Base-by-base conservation (phyloP, 129 eudicot species). In the Oenanthe sinensis region DNA sequence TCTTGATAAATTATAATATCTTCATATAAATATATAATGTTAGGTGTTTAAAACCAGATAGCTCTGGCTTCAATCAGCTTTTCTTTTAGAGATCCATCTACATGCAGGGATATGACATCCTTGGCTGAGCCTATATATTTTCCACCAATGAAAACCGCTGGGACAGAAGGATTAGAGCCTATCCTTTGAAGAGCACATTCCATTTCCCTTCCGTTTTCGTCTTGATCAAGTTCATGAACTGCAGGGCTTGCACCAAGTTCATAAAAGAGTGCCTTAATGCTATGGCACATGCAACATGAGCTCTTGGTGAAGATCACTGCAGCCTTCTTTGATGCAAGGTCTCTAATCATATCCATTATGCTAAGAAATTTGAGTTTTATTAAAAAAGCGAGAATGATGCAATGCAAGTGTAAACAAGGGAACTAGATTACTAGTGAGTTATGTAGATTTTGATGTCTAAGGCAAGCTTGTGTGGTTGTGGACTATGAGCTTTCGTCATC, bases 251-350 rank as follows among this genome's bases (percentile, higher is more conserved):
- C 97, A 46, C 99, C 99, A 48, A 90, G 88, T 52, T 96, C 93
- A 46, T 96, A 86, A 81, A 96, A 90, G 71, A 96, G 85, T 49
- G 91, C 85, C 88, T 85, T 89, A 76, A 96, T 89, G 88, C 99
- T 96, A 67, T 96, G 91, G 81, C 92, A 89, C 99, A 96, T 96
- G 88, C 95, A 96, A 71, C 97, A 92, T 17, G 99, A 87, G 81
- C 97, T 90, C 87, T 92, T 96, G 54, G 97, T 89, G 87, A 96
- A 96, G 84, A 96, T 96, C 79, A 96, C 99, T 46, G 93, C 95
- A 44, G 97, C 97, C 33, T 85, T 92, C 85, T 84, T 85, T 43
- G 96, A 86, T 43, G 99, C 96, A 80, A 96, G 82, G 37, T 96
- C 92, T 39, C 82, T 90, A 28, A 96, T 86, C 79, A 86, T 85